phyloP scores from a whole-genome alignment of 2,329 filamentous ascomycete species.

The Exserohilum rostratum region DNA sequence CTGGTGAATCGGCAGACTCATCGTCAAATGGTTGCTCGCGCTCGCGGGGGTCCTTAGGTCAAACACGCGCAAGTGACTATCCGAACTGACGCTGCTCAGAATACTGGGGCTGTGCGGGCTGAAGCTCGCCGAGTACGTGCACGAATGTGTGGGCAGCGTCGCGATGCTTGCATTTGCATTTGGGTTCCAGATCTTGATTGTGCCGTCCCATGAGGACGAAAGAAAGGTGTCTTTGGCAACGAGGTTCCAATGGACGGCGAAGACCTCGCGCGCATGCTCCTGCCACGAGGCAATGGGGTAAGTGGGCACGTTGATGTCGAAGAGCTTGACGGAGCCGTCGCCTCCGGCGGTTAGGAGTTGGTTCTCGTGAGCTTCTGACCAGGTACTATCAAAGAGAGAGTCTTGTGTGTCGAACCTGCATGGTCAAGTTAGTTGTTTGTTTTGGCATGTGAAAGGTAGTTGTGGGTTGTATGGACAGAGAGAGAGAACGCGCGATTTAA shows the following conservation, averaged over 20 bases:
- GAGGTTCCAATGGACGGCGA: constrained; percentile 91
- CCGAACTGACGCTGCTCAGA: constrained; percentile 84
- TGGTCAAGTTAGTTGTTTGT: background rate
- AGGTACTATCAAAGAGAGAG: constrained; percentile 90
- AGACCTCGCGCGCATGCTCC: constrained; percentile 92
- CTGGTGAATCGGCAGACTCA: constrained; percentile 83
- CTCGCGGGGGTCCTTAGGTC: constrained; percentile 86
- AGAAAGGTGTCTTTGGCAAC: constrained; percentile 89
- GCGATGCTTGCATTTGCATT: constrained; percentile 74
- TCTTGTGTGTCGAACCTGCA: constrained; percentile 93
- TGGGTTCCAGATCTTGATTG: constrained; percentile 94
- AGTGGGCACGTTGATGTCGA: constrained; percentile 78
- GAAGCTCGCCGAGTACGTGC: constrained; percentile 92
- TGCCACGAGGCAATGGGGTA: constrained; percentile 92
- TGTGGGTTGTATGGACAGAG: background rate
- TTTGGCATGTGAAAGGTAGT: constrained; percentile 15
- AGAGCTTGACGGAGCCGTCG: constrained; percentile 93
- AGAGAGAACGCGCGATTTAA: background rate
- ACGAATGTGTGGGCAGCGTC: constrained; percentile 89
- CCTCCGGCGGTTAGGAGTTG: constrained; percentile 88
- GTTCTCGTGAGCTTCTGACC: constrained; percentile 96
- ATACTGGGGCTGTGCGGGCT: constrained; percentile 85
- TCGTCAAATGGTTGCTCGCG: constrained; percentile 84
- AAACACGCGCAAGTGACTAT: constrained; percentile 88
- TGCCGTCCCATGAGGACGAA: constrained; percentile 94